Percentiles rank a stretch among this genome's conserved stretches.
phyloP scores from a whole-genome alignment of 371 early-diverging fungal genomes.

The Coemansia sp. region DNA sequence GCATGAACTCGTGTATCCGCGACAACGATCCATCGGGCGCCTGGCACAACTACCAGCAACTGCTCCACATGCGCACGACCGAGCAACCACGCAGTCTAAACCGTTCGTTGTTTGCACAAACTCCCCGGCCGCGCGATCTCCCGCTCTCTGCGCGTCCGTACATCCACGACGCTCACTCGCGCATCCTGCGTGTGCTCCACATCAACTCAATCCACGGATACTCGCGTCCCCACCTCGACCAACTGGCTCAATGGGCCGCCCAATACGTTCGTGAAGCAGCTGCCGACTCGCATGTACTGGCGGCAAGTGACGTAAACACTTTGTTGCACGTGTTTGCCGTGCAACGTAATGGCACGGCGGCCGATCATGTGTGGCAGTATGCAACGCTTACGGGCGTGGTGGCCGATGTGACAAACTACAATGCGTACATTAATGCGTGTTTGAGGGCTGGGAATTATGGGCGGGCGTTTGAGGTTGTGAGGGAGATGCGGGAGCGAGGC shows the following conservation, averaged over 20 bases:
- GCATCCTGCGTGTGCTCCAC: conserved; percentile 34
- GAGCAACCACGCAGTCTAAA: background rate
- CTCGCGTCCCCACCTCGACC: background rate
- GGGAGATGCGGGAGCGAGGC: conserved; percentile 50
- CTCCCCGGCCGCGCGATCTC: background rate
- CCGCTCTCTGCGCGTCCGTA: background rate
- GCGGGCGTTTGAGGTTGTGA: conserved; percentile 47
- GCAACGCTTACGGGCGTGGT: conserved; percentile 48
- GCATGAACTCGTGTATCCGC: conserved; percentile 3
- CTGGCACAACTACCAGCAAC: conserved; percentile 30
- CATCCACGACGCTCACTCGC: conserved; percentile 8
- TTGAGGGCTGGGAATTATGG: conserved; percentile 42
- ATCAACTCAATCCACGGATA: conserved; percentile 27
- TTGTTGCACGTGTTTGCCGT: conserved; percentile 42
- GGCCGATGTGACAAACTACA: conserved; percentile 52
- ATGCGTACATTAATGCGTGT: conserved; percentile 50
- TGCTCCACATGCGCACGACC: background rate
- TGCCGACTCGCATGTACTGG: conserved; percentile 18
- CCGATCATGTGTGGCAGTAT: conserved; percentile 33
- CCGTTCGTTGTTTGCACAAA: background rate
- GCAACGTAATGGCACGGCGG: conserved; percentile 16
- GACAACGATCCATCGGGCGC: conserved; percentile 3
- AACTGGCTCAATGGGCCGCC: conserved; percentile 2
- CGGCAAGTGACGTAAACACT: conserved; percentile 23
- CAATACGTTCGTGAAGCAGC: conserved; percentile 12